Evolutionary conservation across 108 stramenopile species (phyloP), one percentile per base, ranked within the genome.

Genomic region (Pseudonitzschia pungens): DNA sequence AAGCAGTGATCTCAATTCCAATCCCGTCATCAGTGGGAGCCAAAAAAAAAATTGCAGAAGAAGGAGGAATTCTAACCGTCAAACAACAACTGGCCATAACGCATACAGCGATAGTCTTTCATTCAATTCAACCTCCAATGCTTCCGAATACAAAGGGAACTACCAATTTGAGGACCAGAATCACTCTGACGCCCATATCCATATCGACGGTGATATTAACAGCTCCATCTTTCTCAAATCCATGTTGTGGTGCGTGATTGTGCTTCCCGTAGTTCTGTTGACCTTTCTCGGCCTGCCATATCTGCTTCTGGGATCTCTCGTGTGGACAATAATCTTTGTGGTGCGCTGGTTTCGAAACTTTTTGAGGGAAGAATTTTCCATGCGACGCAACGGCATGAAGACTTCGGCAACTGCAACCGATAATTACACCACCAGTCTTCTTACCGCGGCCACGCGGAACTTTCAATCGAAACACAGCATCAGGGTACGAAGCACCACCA

Each of bases 321-420:
- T 69, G 48, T 53, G 53, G 32, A 44, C 51, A 6, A 10, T 69
- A 0, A 69, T 24, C 22, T 54, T 54, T 69, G 53, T 54, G 0
- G 28, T 20, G 21, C 31, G 33, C 0, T 54, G 68, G 50, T 54
- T 69, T 28, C 52, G 50, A 2, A 26, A n/a, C 1, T 68, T 68
- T 31, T 22, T 68, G 3, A 4, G n/a, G 40, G 44, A 51, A 14
- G 44, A 51, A 48, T 65, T 65, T 0, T n/a, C 22, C 40, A 50
- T 5, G 60, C 27, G 36, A 42, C 18, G n/a, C 12, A 55, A 55
- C 54, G 54, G 54, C 3, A 48, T 48, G 45, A 18, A 48, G 16
- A 48, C 14, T 18, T 18, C 16, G 14, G 45, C 45, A 18, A 48
- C 16, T 12, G 2, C 16, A 1, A 2, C 16, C 2, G 57, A 15